Conservation (phyloP, 306 rosid species). For the Citrullus colocynthis region DNA sequence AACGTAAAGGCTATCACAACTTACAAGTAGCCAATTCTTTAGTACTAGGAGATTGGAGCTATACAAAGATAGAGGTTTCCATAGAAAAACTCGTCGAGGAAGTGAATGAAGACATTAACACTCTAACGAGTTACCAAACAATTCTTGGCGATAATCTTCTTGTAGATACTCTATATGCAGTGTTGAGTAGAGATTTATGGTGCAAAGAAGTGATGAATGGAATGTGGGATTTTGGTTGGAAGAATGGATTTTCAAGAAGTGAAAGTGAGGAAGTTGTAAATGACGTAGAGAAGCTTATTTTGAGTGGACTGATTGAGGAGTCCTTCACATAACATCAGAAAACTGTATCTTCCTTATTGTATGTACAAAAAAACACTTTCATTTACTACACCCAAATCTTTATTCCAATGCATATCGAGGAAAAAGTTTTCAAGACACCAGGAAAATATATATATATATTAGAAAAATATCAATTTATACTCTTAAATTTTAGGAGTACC, state of each 20-base stretch:
- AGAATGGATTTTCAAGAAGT: constrained; percentile 42
- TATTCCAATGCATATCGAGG: neutral
- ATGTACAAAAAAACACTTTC: neutral
- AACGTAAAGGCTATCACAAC: constrained; percentile 28
- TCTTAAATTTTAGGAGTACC: too few species aligned
- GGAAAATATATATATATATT: too few species aligned
- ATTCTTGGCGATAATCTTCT: constrained; percentile 16
- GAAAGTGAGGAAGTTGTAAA: constrained; percentile 60
- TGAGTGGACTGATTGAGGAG: constrained; percentile 62
- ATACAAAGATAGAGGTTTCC: constrained; percentile 25
- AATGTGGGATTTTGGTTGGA: constrained; percentile 77
- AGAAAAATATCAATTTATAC: too few species aligned
- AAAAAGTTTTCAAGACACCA: neutral
- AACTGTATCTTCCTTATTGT: neutral
- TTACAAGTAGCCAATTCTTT: constrained; percentile 30
- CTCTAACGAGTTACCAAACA: constrained; percentile 28
- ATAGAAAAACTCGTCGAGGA: constrained; percentile 48
- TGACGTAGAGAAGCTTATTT: constrained; percentile 44
- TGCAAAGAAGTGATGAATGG: constrained; percentile 48
- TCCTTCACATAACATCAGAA: constrained; percentile 26
- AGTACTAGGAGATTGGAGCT: constrained; percentile 20
- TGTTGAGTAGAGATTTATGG: constrained; percentile 53
- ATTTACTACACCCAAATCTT: neutral
- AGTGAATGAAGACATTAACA: constrained; percentile 31
- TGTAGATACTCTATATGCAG: constrained; percentile 34